Percentiles rank a stretch among this genome's conserved stretches.
Conservation (phyloP, 1,284 basidiomycete species). For the Grifola frondosa region DNA sequence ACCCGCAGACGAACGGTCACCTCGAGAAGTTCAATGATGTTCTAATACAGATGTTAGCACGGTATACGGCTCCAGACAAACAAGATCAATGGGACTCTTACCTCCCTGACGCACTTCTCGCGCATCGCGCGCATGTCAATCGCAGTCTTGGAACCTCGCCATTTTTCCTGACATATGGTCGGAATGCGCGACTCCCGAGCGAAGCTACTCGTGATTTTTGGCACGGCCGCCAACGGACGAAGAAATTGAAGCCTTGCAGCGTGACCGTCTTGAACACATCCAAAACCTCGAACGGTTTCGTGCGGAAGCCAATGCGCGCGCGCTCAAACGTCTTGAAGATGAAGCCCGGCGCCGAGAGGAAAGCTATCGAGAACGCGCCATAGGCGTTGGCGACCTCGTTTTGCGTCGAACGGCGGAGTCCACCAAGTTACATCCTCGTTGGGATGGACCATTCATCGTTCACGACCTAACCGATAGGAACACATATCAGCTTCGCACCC, state of each 20-base stretch:
- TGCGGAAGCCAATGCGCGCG: background rate
- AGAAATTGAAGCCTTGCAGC: conserved; percentile 3
- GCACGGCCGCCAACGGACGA: conserved; percentile 1
- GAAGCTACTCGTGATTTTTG: conserved; percentile 1
- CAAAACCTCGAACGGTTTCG: conserved; percentile 3
- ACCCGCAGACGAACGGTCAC: too few relatives aligned
- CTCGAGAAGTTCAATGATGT: too few relatives aligned
- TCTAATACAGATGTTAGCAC: too few relatives aligned
- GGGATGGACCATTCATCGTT: conserved; percentile 15
- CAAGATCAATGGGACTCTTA: conserved; percentile 4
- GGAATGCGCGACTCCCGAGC: background rate
- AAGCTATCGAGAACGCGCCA: background rate
- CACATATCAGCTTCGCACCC: conserved; percentile 13
- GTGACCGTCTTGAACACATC: conserved; percentile 4
- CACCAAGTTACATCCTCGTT: conserved; percentile 12
- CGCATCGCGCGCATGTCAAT: conserved; percentile 1
- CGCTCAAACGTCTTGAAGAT: background rate
- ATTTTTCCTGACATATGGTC: background rate
- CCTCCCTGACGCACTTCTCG: conserved; percentile 1
- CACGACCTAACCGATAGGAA: conserved; percentile 12
- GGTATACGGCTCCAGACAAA: too few relatives aligned
- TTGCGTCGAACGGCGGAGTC: too few relatives aligned
- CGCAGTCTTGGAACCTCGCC: background rate
- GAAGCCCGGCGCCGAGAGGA: background rate
- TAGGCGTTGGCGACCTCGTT: background rate